Percentiles rank a stretch among this genome's conserved stretches.
Conservation (phyloP, 129 eudicot genomes). For the Ambrosia trifida region DNA sequence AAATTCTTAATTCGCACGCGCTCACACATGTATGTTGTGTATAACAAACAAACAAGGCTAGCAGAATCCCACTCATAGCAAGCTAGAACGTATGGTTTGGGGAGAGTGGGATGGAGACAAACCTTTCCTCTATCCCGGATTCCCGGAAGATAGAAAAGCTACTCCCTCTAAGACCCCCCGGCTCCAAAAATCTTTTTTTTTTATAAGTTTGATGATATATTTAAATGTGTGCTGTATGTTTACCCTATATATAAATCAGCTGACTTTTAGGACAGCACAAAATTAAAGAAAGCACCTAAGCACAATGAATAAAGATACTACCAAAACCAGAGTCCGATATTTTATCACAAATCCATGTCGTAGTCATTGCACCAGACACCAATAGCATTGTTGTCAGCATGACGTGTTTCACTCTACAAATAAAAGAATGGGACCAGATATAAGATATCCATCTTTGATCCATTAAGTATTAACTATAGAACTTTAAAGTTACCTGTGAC, state of each 20-base stretch:
- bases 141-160: too few relatives aligned
- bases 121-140: too few relatives aligned
- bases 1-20: background rate
- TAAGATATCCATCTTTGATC: constrained; percentile 6
- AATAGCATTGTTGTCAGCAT: constrained; percentile 68
- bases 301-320: constrained; percentile 33
- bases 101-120: too few relatives aligned
- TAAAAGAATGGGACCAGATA: constrained; percentile 5
- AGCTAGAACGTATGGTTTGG: too few relatives aligned
- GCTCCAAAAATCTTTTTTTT: too few relatives aligned
- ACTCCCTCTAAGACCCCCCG: too few relatives aligned
- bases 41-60: too few relatives aligned
- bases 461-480: background rate
- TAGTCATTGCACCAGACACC: constrained; percentile 98
- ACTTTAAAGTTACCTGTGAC: constrained; percentile 57
- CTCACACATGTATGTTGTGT: too few relatives aligned
- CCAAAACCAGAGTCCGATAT: constrained; percentile 94
- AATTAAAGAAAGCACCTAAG: constrained; percentile 5
- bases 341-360: constrained; percentile 89
- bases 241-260: background rate
- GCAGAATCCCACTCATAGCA: too few relatives aligned
- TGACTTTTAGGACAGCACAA: background rate
- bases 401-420: constrained; percentile 74
- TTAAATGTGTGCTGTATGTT: background rate
- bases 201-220: constrained; percentile 3